Evolutionary conservation across 106 monocot genomes (phyloP).

Genomic region (Dioscorea alata): DNA sequence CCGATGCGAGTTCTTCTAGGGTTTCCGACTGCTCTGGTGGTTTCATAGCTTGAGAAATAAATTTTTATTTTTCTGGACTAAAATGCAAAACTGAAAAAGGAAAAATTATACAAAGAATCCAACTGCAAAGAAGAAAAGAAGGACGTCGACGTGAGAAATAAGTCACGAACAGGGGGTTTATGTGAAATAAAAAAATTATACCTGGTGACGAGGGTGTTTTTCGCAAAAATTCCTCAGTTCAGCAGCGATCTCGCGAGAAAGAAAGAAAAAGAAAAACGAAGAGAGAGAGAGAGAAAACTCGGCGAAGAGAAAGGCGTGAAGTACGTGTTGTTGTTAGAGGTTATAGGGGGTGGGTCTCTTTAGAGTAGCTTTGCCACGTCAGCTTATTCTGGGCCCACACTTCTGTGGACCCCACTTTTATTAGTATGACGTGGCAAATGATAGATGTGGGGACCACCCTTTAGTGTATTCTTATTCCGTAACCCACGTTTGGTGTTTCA

Average conservation of each 20-base stretch:
- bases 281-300: not conserved
- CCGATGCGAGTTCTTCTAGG: not conserved
- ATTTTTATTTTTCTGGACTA: not conserved
- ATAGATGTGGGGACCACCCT: too few species aligned
- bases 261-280: not conserved
- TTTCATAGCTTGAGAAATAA: not conserved
- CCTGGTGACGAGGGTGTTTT: not conserved
- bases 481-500: too few species aligned
- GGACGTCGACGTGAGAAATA: not conserved
- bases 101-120: not conserved
- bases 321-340: not conserved
- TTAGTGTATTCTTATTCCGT: too few species aligned
- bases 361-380: not conserved
- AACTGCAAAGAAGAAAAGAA: not conserved
- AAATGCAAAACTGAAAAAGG: not conserved
- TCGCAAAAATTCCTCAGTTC: not conserved
- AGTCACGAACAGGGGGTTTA: not conserved
- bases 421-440: too few species aligned
- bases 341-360: not conserved
- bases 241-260: not conserved
- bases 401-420: too few species aligned
- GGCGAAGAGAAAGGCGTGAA: not conserved
- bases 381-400: not conserved
- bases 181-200: not conserved
- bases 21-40: not conserved